Base-by-base conservation (phyloP, 352 stramenopile genomes). In the Phytophthora pseudosyringae region DNA sequence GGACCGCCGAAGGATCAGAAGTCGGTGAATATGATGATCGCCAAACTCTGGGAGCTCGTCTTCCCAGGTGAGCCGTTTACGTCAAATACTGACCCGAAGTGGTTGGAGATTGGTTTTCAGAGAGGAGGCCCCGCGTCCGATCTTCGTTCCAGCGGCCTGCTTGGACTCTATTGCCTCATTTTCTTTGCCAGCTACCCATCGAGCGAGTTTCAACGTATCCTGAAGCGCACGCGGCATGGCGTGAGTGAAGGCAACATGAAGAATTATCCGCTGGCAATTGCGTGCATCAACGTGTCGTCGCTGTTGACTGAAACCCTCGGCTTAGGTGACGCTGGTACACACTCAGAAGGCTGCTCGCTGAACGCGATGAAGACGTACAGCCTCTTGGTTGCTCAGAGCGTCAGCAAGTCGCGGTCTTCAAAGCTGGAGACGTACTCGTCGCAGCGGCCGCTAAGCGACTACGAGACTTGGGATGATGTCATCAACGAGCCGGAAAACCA, bases 161-260 rank as follows among this genome's bases (percentile, higher is more conserved):
- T 95, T n/a, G 88, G 88, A 12, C 63, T 95, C 3, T 93, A 95
- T 55, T 92, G 79, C 65, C 67, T 95, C 33, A 93, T 89, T 18
- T 95, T 93, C 56, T 95, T 94, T 62, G 81, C 90, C 33, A 86
- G 70, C 18, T 80, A 86, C 38, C 80, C 86, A 28, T 83, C 78
- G 11, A 68, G 66, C 33, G 75, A 92, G 33, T 91, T 91, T 41
- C 67, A 83, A 59, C 76, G 82, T 15, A 94, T 93, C 44, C 71
- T 93, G 25, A 76, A 82, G 18, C 81, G 88, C 36, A 94, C 84
- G 5, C 79, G 86, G 10, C 84, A 92, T 72, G 86, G 86, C 57
- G 86, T 94, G 54, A 94, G 88, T 62, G 78, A 89, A 71, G 88
- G 86, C 36, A 91, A 95, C 73, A 89, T 95, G 81, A 93, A 93